These are phyloP conservation scores for Collybiopsis confluens DNA, from an alignment of 768 basidiomycete species.

Conservation along the genomic window DNA sequence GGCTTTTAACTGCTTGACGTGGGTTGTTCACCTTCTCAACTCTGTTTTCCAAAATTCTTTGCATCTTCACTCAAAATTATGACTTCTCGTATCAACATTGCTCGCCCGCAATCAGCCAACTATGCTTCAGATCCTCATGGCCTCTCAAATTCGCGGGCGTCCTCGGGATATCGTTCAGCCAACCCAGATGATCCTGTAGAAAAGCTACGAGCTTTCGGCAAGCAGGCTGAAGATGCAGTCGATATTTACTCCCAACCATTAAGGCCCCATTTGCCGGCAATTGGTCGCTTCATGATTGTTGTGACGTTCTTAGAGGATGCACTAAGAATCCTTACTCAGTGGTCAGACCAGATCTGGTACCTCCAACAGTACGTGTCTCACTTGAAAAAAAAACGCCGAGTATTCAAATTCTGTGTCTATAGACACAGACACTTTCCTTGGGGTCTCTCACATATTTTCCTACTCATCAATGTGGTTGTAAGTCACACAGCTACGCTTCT, in stretches of 20 bases:
- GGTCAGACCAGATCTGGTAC: conserved; percentile 98
- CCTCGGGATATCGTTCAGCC: conserved; percentile 72
- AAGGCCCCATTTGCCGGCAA: conserved; percentile 88
- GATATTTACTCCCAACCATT: conserved; percentile 92
- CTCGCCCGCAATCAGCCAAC: conserved; percentile 58
- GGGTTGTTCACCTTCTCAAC: neutral
- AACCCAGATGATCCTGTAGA: conserved; percentile 81
- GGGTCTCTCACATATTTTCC: conserved; percentile 93
- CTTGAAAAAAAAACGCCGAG: too few species aligned
- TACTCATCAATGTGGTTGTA: conserved; percentile 87
- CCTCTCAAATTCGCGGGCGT: conserved; percentile 66
- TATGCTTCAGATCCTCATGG: conserved; percentile 77
- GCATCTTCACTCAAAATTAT: conserved; percentile 29
- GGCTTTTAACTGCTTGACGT: too few species aligned
- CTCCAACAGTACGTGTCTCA: conserved; percentile 73
- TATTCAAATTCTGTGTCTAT: neutral
- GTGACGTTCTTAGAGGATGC: conserved; percentile 99
- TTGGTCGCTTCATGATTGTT: conserved; percentile 95
- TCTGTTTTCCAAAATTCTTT: neutral
- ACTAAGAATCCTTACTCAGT: conserved; percentile 87
- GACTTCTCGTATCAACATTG: conserved; percentile 81
- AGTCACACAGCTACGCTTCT: too few species aligned
- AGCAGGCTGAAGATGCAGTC: conserved; percentile 84
- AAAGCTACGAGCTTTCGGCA: conserved; percentile 65
- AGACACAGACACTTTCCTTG: conserved; percentile 95